Evolutionary conservation across 805 yeast genomes (phyloP), one percentile per base, ranked within the genome.

Genomic region (Maudiozyma barnettii): DNA sequence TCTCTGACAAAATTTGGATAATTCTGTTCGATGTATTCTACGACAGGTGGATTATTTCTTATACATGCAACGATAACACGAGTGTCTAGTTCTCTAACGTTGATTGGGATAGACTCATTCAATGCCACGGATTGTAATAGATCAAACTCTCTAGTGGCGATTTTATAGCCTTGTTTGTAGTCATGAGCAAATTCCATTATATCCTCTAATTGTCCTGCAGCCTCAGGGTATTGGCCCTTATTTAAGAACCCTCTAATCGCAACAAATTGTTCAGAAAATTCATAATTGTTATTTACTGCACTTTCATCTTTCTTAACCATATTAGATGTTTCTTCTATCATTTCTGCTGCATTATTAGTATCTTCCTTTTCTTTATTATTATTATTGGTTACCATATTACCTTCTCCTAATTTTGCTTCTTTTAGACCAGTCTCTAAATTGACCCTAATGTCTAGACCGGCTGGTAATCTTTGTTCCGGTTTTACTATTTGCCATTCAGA

Each of bases 381-480:
- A 13, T 40, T 29, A 21, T 26, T 26, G 8, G 26, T 12, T 8
- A 22, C 21, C 10, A 19, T n/a, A 4, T 21, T 6, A 14, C 23
- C 47, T 37, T 49, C 50, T 5, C 41, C 19, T 18, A 82, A 50
- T 53, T 79, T 84, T 1, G 95, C 96, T 62, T 82, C 84, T 55
- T 75, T 78, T 23, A 67, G 63, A 18, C 83, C 81, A 0, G 89
- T 80, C n/a, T 82, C 86, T 48, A 89, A 65, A 60, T 87, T 82
- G 54, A 90, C 56, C 53, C 86, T 72, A 12, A 89, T 78, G 62
- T 85, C 90, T 29, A 61, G 47, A 13, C 97, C 98, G 6, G 76
- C 77, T 0, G 96, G 95, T 3, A 90, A 72, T 7, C 75, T 72
- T 57, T 87, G 96, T n/a, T 81, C 88, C 43, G 76, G 81, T 54